Conservation (phyloP, 2,329 filamentous ascomycete genomes). For the Botrytis cinerea region DNA sequence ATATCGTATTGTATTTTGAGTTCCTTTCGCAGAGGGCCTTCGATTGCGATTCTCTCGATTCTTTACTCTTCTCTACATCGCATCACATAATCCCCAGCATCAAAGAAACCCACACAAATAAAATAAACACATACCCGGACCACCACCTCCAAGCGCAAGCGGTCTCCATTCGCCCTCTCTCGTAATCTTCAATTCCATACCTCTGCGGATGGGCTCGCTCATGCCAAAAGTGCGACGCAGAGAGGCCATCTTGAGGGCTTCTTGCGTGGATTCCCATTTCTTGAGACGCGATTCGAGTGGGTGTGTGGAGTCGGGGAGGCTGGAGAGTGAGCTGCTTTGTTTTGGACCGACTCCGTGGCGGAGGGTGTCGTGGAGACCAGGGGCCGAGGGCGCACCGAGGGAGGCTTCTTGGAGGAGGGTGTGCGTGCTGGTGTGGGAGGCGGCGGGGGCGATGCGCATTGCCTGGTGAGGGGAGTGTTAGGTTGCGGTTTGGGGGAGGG, state of each 20-base stretch:
- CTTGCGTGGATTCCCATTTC: conserved; percentile 88
- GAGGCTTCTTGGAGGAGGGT: conserved; percentile 59
- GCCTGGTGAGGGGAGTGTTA: conserved; percentile 54
- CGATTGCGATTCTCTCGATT: not conserved
- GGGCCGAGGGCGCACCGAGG: conserved; percentile 81
- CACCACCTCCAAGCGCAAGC: conserved; percentile 59
- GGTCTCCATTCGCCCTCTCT: conserved; percentile 79
- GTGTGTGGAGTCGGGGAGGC: conserved; percentile 64
- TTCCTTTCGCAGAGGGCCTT: not conserved
- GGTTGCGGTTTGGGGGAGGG: not conserved
- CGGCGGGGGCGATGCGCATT: conserved; percentile 82
- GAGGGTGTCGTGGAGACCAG: conserved; percentile 90
- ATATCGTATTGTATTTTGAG: not conserved
- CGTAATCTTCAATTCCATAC: conserved; percentile 93
- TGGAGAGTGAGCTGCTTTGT: conserved; percentile 49
- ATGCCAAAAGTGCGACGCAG: conserved; percentile 87
- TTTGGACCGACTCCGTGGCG: conserved; percentile 77
- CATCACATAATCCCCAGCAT: not conserved
- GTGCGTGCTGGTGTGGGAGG: conserved; percentile 65
- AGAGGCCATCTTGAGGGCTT: conserved; percentile 82
- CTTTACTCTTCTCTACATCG: accelerated
- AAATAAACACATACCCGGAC: conserved; percentile 42
- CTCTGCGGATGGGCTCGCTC: conserved; percentile 85
- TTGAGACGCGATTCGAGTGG: conserved; percentile 89
- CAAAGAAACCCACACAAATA: not conserved